Percentiles rank a stretch among this genome's conserved stretches.
Evolutionary conservation across 805 yeast species (phyloP).

Genomic region (Maudiozyma barnettii): DNA sequence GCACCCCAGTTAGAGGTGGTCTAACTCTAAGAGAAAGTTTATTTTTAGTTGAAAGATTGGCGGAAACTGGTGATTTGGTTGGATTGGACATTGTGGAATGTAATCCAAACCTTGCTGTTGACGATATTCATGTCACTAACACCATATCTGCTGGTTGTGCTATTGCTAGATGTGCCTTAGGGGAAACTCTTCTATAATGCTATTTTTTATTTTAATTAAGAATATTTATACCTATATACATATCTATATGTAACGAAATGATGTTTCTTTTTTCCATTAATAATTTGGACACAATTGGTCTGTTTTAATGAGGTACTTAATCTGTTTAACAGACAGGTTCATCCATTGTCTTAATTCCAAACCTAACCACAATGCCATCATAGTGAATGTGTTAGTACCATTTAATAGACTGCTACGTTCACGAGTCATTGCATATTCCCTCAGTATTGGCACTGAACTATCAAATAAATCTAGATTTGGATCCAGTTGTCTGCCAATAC

Average conservation of each 20-base stretch:
- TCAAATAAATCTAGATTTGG: constrained; percentile 91
- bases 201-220: not conserved
- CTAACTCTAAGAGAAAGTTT: constrained; percentile 89
- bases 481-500: constrained; percentile 89
- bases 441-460: constrained; percentile 76
- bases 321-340: constrained; percentile 70
- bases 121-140: constrained; percentile 64
- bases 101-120: constrained; percentile 79
- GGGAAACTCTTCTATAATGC: constrained; percentile 56
- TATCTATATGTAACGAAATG: not conserved
- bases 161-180: constrained; percentile 86
- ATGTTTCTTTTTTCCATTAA: constrained; percentile 14
- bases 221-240: no score
- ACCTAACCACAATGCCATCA: constrained; percentile 87
- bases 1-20: constrained; percentile 97
- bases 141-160: constrained; percentile 89
- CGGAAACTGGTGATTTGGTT: constrained; percentile 77
- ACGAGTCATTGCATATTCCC: constrained; percentile 60
- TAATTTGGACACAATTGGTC: constrained; percentile 61
- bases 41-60: constrained; percentile 83
- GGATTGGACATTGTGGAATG: constrained; percentile 91
- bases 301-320: constrained; percentile 46
- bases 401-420: constrained; percentile 51
- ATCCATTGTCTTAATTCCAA: constrained; percentile 82
- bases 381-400: constrained; percentile 54